Evolutionary conservation across 2,329 filamentous ascomycete genomes (phyloP), one percentile per base, ranked within the genome.

Genomic region (Fusarium pilosicola): DNA sequence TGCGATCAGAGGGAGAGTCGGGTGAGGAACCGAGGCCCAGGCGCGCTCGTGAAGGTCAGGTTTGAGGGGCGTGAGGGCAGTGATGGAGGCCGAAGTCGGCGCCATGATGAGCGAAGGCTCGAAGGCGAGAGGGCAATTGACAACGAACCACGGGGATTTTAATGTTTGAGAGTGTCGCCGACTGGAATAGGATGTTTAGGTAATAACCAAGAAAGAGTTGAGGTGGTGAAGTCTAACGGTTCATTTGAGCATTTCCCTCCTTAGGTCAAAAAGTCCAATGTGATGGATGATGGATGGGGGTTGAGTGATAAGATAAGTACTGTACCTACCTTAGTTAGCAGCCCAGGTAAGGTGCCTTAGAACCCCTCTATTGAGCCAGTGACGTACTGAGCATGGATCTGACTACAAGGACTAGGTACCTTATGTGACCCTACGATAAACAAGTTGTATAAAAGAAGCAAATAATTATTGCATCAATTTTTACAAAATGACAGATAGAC

Each of bases 1-100:
- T 65, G 96, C 96, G 77, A 98, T 87, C 68, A 98, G 89, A 7
- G 96, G 96, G 26, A 96, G 91, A 34, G 91, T 92, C 6, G 96
- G 95, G 80, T 99, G 96, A 4, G 95, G 94, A 65, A 91, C 86
- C 26, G 94, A 94, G 73, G 91, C 90, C 96, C 96, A 99, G 78
- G 94, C 92, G 76, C 96, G 94, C 75, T 91, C 87, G 78, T 88
- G 87, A 51, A 92, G 86, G 75, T 90, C 86, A 41, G 87, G 89
- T 57, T 85, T 85, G 79, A 91, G 85, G 45, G 86, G 80, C 7
- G 85, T 80, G 20, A 91, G 84, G 28, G 87, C 84, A 60, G 79
- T 77, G 76, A 90, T 81, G 58, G 73, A 60, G 61, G 74, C 69
- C 68, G 74, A 69, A 60, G 77, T 75, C 71, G 79, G 77, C 76